A percentile compares a stretch with the other conserved stretches of the same genome.
Conservation (phyloP, 2,329 filamentous ascomycete species). For the Sclerotinia sclerotiorum region DNA sequence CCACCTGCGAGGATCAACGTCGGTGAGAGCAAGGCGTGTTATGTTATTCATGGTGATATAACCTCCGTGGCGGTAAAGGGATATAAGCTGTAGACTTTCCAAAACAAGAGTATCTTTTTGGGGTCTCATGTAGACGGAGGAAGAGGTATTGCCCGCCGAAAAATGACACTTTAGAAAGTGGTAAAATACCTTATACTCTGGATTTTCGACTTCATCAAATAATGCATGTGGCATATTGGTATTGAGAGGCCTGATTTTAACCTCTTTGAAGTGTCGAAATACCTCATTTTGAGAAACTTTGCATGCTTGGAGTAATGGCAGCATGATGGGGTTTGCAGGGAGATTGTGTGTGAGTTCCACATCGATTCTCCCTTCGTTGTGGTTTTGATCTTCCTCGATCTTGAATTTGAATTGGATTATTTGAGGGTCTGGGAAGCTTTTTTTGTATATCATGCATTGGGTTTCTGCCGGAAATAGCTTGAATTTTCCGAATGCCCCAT, state of each 20-base stretch:
- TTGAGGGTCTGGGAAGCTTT: background rate
- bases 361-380: background rate
- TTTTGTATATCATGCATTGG: background rate
- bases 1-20: background rate
- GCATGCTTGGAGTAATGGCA: background rate
- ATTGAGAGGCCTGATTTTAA: fast-evolving
- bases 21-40: background rate
- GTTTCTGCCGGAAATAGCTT: background rate
- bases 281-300: background rate
- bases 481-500: background rate
- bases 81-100: no score
- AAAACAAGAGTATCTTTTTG: background rate
- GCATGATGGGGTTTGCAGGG: background rate
- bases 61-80: background rate
- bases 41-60: background rate
- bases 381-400: background rate
- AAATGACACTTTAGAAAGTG: background rate
- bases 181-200: background rate
- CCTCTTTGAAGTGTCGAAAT: background rate
- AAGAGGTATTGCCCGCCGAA: background rate
- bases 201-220: background rate
- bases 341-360: background rate
- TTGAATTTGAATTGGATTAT: background rate
- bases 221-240: background rate
- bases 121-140: background rate